A percentile compares a stretch with the other conserved stretches of the same genome.
phyloP scores from a whole-genome alignment of 2,329 filamentous ascomycete species.

The Aspergillus nomiae region DNA sequence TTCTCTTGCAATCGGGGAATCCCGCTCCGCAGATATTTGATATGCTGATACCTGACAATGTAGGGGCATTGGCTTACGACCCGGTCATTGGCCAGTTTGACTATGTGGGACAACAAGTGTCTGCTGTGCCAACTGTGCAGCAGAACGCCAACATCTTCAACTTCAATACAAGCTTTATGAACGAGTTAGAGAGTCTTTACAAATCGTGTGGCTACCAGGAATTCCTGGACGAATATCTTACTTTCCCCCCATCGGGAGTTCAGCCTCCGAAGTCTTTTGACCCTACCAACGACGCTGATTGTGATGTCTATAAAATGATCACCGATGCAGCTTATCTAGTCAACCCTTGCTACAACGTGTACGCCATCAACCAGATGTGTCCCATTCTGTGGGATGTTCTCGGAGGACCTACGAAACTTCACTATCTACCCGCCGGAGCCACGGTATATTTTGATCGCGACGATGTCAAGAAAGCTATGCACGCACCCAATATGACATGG shows the following conservation, averaged over 20 bases:
- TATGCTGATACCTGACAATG: background rate
- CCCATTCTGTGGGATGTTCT: constrained; percentile 70
- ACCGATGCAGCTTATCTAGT: constrained; percentile 54
- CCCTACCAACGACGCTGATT: constrained; percentile 48
- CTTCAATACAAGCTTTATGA: constrained; percentile 48
- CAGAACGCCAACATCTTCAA: constrained; percentile 47
- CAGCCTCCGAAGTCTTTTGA: constrained; percentile 63
- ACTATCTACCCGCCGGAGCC: constrained; percentile 64
- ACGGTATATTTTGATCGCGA: constrained; percentile 69
- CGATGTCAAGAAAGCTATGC: constrained; percentile 69
- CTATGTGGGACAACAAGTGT: constrained; percentile 35
- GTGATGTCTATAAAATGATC: constrained; percentile 61
- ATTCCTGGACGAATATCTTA: constrained; percentile 55
- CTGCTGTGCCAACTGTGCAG: constrained; percentile 46
- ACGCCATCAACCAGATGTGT: constrained; percentile 72
- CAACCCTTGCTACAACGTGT: constrained; percentile 81
- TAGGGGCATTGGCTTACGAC: constrained; percentile 68
- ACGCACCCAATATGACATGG: constrained; percentile 50
- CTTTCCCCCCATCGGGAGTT: constrained; percentile 47
- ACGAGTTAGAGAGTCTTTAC: constrained; percentile 42
- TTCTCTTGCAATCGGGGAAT: background rate
- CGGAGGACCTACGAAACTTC: constrained; percentile 56
- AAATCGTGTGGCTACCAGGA: constrained; percentile 50
- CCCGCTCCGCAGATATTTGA: constrained; percentile 6
- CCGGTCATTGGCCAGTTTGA: constrained; percentile 55